Conservation (phyloP, 2,329 filamentous ascomycete species). For the Aspergillus pseudoviridinutans region DNA sequence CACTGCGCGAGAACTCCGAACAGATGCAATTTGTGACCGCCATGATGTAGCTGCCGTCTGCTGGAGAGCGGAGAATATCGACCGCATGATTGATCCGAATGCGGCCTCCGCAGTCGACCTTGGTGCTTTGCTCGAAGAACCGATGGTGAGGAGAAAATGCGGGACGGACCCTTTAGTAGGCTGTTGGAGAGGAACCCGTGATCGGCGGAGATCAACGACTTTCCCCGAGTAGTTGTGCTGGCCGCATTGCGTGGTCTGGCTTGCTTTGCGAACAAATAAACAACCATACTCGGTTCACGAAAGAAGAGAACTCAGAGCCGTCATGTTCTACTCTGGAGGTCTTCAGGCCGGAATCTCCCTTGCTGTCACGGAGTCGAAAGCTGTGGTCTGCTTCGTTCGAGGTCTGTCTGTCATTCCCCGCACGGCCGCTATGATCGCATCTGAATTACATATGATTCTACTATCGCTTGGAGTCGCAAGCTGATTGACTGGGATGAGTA, state of each 20-base stretch:
- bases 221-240: neutral
- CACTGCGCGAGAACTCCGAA: slow-evolving; percentile 15
- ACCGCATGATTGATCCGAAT: slow-evolving; percentile 20
- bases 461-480: neutral
- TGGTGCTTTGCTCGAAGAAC: neutral
- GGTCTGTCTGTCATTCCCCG: slow-evolving; percentile 47
- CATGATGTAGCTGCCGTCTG: slow-evolving; percentile 21
- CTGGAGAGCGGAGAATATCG: slow-evolving; percentile 25
- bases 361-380: slow-evolving; percentile 70
- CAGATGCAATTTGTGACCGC: slow-evolving; percentile 17
- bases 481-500: slow-evolving; percentile 5
- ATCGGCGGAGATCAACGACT: neutral
- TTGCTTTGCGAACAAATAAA: neutral
- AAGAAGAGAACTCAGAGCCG: slow-evolving; percentile 2
- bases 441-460: neutral
- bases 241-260: neutral
- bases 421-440: slow-evolving; percentile 5
- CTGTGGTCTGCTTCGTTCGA: slow-evolving; percentile 80
- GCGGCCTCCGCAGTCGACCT: neutral
- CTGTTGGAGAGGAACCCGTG: neutral
- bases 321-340: slow-evolving; percentile 78
- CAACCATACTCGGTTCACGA: neutral
- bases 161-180: neutral
- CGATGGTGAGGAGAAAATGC: neutral
- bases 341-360: slow-evolving; percentile 75